Percentiles rank a stretch among this genome's conserved stretches.
Evolutionary conservation across 129 eudicot species (phyloP).

Genomic region (Mikania micrantha): DNA sequence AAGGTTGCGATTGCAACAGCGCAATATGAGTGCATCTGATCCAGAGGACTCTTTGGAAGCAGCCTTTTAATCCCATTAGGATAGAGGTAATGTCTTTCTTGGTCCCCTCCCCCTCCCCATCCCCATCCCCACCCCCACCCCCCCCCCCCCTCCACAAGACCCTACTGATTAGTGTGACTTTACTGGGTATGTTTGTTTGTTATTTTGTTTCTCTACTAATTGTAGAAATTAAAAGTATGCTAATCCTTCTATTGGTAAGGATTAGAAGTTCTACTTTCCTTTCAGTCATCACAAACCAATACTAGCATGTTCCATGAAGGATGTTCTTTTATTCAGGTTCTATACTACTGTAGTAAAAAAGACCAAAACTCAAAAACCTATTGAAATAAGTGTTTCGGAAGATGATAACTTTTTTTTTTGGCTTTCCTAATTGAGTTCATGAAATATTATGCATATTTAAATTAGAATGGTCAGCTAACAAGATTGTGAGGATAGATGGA

Average conservation of each 20-base stretch:
- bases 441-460: not conserved
- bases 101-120: too few species aligned
- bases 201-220: not conserved
- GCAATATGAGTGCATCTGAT: too few species aligned
- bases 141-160: too few species aligned
- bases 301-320: not conserved
- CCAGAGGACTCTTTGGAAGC: too few species aligned
- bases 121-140: too few species aligned
- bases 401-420: not conserved
- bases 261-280: not conserved
- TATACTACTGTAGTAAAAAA: not conserved
- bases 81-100: too few species aligned
- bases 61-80: too few species aligned
- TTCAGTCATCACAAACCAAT: not conserved
- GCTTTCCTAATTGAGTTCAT: not conserved
- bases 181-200: too few species aligned
- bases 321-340: conserved; percentile 3
- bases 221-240: conserved; percentile 2
- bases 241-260: not conserved
- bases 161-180: too few species aligned
- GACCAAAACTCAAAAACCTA: not conserved
- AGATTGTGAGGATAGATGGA: conserved; percentile 1
- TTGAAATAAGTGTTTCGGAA: not conserved
- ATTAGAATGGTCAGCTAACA: not conserved
- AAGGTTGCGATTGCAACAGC: too few species aligned